These are phyloP conservation scores for Huiozyma sinensis DNA, from an alignment of 805 yeast species.

Conservation along the genomic window DNA sequence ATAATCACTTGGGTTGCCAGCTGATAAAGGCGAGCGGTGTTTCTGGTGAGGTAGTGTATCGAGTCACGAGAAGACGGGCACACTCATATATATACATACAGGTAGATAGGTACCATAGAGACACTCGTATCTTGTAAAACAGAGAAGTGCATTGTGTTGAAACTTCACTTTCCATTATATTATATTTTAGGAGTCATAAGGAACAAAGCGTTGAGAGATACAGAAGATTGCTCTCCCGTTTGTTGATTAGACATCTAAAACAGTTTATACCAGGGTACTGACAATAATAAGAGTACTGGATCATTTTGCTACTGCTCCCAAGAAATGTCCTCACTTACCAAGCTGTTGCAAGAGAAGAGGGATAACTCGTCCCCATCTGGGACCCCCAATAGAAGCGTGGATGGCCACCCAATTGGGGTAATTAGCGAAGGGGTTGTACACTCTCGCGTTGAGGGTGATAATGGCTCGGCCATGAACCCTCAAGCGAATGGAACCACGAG, in stretches of 20 bases:
- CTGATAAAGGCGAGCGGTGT: too few relatives aligned
- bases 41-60: too few relatives aligned
- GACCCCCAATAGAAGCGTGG: not conserved
- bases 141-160: too few relatives aligned
- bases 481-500: not conserved
- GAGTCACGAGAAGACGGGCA: too few relatives aligned
- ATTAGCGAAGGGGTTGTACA: not conserved
- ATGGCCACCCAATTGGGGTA: not conserved
- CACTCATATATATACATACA: too few relatives aligned
- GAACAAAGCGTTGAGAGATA: too few relatives aligned
- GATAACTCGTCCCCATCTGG: constrained; percentile 8
- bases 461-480: not conserved
- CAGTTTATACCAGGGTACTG: not conserved
- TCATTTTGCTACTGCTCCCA: not conserved
- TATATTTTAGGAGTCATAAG: too few relatives aligned
- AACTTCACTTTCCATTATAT: too few relatives aligned
- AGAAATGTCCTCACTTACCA: constrained; percentile 26
- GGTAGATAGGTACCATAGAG: too few relatives aligned
- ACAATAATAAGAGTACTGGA: not conserved
- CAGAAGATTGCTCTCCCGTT: not conserved
- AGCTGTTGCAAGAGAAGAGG: constrained; percentile 25
- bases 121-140: too few relatives aligned
- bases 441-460: not conserved
- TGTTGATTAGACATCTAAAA: not conserved
- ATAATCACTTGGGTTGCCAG: too few relatives aligned